Conservation (phyloP, 768 basidiomycete species). For the Mycena capillaripes region DNA sequence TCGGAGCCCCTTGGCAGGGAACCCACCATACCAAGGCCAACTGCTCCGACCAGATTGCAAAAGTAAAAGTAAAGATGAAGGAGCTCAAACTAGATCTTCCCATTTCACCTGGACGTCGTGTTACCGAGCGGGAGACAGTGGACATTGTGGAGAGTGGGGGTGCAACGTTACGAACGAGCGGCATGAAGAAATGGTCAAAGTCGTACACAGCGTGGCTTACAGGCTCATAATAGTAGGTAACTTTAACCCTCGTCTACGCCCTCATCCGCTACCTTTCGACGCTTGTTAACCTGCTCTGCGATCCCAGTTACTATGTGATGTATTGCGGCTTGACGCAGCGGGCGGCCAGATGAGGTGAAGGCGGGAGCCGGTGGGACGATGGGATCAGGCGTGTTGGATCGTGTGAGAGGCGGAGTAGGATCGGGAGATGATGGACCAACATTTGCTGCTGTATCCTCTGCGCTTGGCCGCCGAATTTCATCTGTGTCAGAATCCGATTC, state of each 20-base stretch:
- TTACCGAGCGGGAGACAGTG: background rate
- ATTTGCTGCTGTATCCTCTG: background rate
- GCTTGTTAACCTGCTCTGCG: background rate
- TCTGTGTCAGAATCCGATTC: background rate
- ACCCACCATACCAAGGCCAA: constrained; percentile 11
- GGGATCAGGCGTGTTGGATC: background rate
- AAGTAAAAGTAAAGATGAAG: background rate
- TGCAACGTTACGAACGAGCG: background rate
- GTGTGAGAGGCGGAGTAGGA: background rate
- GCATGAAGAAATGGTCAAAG: background rate
- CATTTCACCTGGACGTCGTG: background rate
- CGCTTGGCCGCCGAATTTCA: background rate
- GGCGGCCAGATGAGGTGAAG: background rate
- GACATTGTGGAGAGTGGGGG: background rate
- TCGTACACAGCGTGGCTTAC: background rate
- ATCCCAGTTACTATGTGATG: constrained; percentile 1
- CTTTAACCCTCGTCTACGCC: background rate
- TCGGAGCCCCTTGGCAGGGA: constrained; percentile 20
- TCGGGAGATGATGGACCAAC: background rate
- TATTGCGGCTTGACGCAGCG: background rate
- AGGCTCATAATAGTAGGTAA: background rate
- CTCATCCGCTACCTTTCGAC: background rate
- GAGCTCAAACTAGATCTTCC: constrained; percentile 1
- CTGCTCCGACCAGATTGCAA: background rate
- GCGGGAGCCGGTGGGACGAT: no score